Evolutionary conservation across 345 rosid genomes (phyloP), one percentile per base, ranked within the genome.

Genomic region (Eucalyptus urophylla): DNA sequence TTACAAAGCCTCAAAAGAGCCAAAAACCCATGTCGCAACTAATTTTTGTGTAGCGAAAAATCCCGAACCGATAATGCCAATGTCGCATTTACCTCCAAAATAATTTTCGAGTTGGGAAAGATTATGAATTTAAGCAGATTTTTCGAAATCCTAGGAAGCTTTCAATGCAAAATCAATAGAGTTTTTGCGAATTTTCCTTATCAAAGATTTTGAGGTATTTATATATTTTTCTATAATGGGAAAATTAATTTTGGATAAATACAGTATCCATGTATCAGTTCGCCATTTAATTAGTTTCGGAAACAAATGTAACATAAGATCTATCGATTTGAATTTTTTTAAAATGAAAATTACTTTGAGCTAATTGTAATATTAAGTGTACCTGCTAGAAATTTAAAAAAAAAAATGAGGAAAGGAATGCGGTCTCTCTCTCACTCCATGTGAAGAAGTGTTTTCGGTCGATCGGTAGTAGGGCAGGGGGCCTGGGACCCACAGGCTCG

Each of bases 21-120:
- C 31, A 14, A 29, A 62, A 29, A 27, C 17, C 8, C 69, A 6
- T 29, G 17, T 62, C 5, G 33, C 31, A 13, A 27, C 5, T 62
- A 29, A 62, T 62, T 62, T 62, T 62, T 6, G 33, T 62, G 16
- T 62, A 0, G 0, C 2, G 0, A 3, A 60, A 27, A 60, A 12
- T 27, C 8, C 0, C 8, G 0, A 60, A 60, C 8, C 0, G 0
- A 6, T 12, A 12, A 27, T 60, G 0, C 31, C 4, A 27, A 12
- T 3, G 2, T 13, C 5, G 1, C 37, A n/a, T 29, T 65, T 65
- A 14, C 1, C 33, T 33, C 5, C 0, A 0, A 27, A 27, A 62
- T 14, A 27, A 60, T 27, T 60, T 60, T 60, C 0, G 0, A 12
- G 3, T 25, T 1, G 4, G 15, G 21, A 10, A 58, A 58, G 13